Base-by-base conservation (phyloP, 2,329 filamentous ascomycete species). In the Ceratocystis smalleyi region DNA sequence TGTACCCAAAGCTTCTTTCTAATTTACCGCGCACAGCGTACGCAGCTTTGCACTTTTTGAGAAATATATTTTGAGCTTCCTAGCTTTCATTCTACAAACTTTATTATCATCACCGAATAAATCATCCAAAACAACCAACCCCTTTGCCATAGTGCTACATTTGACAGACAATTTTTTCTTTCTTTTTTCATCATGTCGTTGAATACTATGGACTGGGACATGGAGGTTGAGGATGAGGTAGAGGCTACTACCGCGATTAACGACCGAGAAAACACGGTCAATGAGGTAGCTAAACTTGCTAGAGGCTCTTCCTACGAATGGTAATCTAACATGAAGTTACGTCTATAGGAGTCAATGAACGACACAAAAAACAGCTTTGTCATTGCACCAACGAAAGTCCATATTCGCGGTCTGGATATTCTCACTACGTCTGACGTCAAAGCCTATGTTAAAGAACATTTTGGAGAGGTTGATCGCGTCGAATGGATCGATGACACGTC, bases 401-500 rank as follows among this genome's bases (percentile, higher is more conserved):
- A 96, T 74, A 77, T 99, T 62, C 83, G 85, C 66, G 92, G 92
- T 22, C 80, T 97, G 2, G 87, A 95, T 71, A 83, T 86, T 54
- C 78, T 97, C 72, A 89, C 87, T 40, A 91, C 91, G 32, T 81
- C 84, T 64, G 84, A 96, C 68, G 86, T 97, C 69, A 86, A 87
- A 69, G 78, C 81, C 66, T 96, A 91, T 70, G 83, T 89, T 7
- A 75, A 78, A 59, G 80, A 88, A 68, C 82, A 94, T 73, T 90
- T 82, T 70, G 76, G 79, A 43, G 72, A 74, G 15, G 77, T 85
- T 65, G 77, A 81, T 64, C 80, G 82, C 67, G 79, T 96, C 68
- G 91, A 97, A 75, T 99, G 94, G 94, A 90, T 99, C 69, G 89
- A 97, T 73, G 94, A 99, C 74, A 85, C 83, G 5, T 92, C 90